Base-by-base conservation (phyloP, 768 basidiomycete species). In the Lenzites betulinus region DNA sequence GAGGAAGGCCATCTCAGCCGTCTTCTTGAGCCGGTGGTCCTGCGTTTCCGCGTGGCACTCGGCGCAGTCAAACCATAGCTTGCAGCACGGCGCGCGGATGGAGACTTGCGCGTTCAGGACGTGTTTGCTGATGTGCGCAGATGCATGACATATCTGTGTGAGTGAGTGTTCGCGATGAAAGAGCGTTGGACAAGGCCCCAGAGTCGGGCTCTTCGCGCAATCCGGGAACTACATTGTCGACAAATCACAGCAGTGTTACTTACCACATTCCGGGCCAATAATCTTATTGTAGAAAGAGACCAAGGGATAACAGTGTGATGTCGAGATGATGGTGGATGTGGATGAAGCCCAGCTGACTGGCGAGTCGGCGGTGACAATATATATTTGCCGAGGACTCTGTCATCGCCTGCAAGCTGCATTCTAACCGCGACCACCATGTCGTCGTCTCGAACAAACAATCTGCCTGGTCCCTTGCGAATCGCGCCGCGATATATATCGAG, bases 11-110 rank as follows among this genome's bases (percentile, higher is more conserved):
- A 93, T 92, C 77, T 99, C 97, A 42, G 80, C 79, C 57, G 92
- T 92, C 74, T 85, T 89, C 7, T 75, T 72, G 30, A 99, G 79
- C 1, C 63, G 67, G 67, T 99, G 96, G 54, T 83, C 84, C 70
- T 93, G 84, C 1, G 80, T 70, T 67, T 97, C 96, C 0, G 85
- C 92, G 71, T 99, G 96, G 72, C 97, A 99, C 77, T 98, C 89
- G 2, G 95, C 78, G 70, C 96, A 98, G 79, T 99, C 97, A 70
- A 85, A 98, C 95, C 96, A 99, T 68, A 88, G 89, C 74, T 92
- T 91, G 85, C 97, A 98, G 76, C 97, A 98, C 3, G 95, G 95
- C 5, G 96, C 93, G 26, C 96, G 89, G 66, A 99, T 92, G 38
- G 95, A 83, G 23, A 97, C 97, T 76, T 98, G 96, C 0, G 92